Percentiles rank a stretch among this genome's conserved stretches.
Evolutionary conservation across 2,329 filamentous ascomycete genomes (phyloP).

Genomic region (Coniochaeta pulveracea): DNA sequence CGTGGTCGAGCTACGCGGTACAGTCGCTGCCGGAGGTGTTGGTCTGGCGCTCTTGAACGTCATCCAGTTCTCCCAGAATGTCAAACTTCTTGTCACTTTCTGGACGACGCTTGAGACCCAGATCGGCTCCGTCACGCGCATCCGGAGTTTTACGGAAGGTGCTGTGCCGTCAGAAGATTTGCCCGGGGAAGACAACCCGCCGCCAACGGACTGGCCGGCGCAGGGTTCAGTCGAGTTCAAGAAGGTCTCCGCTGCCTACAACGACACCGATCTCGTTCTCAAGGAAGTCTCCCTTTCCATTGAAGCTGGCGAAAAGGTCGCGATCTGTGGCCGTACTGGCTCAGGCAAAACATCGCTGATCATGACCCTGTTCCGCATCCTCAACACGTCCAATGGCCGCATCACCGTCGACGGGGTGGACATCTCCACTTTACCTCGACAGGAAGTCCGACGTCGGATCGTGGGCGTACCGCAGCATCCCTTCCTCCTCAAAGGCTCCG

Average conservation of each 20-base stretch:
- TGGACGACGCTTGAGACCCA: constrained; percentile 18
- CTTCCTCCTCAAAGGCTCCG: constrained; percentile 33
- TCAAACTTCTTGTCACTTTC: constrained; percentile 17
- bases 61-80: constrained; percentile 13
- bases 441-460: constrained; percentile 19
- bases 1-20: constrained; percentile 19
- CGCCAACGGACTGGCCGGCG: constrained; percentile 20
- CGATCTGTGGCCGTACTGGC: constrained; percentile 23
- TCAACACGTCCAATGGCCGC: constrained; percentile 28
- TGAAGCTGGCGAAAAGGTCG: constrained; percentile 19
- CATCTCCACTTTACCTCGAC: constrained; percentile 12
- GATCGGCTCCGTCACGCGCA: constrained; percentile 20
- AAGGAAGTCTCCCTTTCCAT: constrained; percentile 16
- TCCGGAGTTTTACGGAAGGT: constrained; percentile 16
- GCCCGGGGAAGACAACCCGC: constrained; percentile 9
- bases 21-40: constrained; percentile 16
- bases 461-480: constrained; percentile 38
- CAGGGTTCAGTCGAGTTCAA: constrained; percentile 20
- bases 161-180: constrained; percentile 16
- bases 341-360: constrained; percentile 18
- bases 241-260: constrained; percentile 17
- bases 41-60: constrained; percentile 21
- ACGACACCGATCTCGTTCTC: constrained; percentile 12
- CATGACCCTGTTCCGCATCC: constrained; percentile 31
- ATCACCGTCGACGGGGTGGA: constrained; percentile 34